A percentile compares a stretch with the other conserved stretches of the same genome.
Evolutionary conservation across 192 early-diverging fungal species (phyloP).

Genomic region (Mortierella antarctica): DNA sequence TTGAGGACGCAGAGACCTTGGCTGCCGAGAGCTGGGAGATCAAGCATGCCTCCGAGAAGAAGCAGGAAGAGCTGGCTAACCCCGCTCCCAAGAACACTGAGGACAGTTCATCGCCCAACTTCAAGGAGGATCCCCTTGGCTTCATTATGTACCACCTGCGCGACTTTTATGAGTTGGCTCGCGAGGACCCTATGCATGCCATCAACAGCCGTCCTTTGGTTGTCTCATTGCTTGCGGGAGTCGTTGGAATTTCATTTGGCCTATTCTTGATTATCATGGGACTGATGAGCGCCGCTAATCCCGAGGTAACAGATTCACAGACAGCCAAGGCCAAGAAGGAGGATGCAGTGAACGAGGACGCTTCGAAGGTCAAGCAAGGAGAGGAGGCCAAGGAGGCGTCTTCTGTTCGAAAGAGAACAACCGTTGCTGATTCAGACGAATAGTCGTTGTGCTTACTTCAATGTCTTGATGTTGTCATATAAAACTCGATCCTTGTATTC

Average conservation of each 20-base stretch:
- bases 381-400: constrained; percentile 14
- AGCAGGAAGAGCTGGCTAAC: constrained; percentile 59
- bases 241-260: constrained; percentile 10
- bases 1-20: constrained; percentile 72
- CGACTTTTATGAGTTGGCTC: constrained; percentile 16
- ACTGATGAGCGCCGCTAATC: constrained; percentile 4
- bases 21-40: constrained; percentile 80
- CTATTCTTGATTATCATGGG: constrained; percentile 23
- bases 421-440: neutral
- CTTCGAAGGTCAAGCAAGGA: neutral
- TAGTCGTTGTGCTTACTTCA: neutral
- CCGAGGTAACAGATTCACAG: neutral
- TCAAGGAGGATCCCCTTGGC: constrained; percentile 28
- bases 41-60: constrained; percentile 75
- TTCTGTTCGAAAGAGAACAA: constrained; percentile 13
- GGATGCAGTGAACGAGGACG: constrained; percentile 33
- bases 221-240: constrained; percentile 2
- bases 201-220: constrained; percentile 6
- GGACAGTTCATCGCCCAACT: neutral
- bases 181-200: constrained; percentile 18
- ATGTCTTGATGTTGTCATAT: too few relatives aligned
- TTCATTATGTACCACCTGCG: constrained; percentile 15
- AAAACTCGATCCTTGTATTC: too few relatives aligned
- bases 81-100: constrained; percentile 7
- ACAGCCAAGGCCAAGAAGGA: constrained; percentile 28